Base-by-base conservation (phyloP, 768 basidiomycete genomes). In the Harrya chromipes region DNA sequence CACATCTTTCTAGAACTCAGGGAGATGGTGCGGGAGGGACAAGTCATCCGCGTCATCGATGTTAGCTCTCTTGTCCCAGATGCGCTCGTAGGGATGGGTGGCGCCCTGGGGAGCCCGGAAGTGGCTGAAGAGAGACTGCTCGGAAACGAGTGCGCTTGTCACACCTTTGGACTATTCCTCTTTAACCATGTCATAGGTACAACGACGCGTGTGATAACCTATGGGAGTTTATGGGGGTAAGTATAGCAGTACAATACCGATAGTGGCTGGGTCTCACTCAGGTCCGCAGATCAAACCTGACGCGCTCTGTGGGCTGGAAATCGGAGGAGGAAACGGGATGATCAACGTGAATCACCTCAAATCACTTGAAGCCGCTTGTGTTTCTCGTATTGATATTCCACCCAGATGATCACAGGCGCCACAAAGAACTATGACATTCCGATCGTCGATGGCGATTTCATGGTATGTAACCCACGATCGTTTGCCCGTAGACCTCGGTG, bases 21-120 rank as follows among this genome's bases (percentile, higher is more conserved):
- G 33, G 78, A 83, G 54, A 70, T 81, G 51, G 64, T 84, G 1
- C 71, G 82, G 5, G 67, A 71, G 20, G 83, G 82, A 6, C 67
- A 69, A 6, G 58, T 57, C 4, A 70, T 81, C 41, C 70, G 72
- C 16, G 72, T 81, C 10, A 58, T 81, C 19, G 78, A 81, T 51
- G 57, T 75, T 13, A 63, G 67, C 10, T 67, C 71, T 36, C 64
- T 83, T 7, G 33, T 64, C 0, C 69, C 74, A 20, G 75, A 79
- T 31, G 75, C 73, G 3, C 34, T 73, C 19, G 60, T 76, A 20
- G 66, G 69, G 14, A 72, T 70, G 56, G 73, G 72, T 19, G 74
- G 74, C 5, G 62, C 61, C 9, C 68, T 81, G 68, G 74, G 77
- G 1, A 75, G 74, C 33, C 73, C 71, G 4, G 70, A 70, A 4